A percentile compares a stretch with the other conserved stretches of the same genome.
Evolutionary conservation across 1,139 yeast genomes (phyloP).

Genomic region (Kurtzmaniella quercitrusa): DNA sequence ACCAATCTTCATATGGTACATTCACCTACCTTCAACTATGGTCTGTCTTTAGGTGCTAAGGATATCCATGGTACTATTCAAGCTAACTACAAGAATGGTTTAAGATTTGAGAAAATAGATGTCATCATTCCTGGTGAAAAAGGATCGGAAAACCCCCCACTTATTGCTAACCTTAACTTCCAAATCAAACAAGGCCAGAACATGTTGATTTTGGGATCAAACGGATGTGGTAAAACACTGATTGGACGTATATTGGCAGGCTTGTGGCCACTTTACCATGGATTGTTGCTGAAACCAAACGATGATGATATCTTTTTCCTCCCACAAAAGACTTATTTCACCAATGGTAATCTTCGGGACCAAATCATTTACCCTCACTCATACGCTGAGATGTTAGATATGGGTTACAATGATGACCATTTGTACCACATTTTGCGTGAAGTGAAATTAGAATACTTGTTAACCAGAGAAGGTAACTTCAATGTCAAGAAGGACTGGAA

Average conservation of each 20-base stretch:
- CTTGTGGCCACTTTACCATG: constrained; percentile 86
- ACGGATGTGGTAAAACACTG: constrained; percentile 88
- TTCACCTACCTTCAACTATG: constrained; percentile 63
- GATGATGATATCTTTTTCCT: constrained; percentile 69
- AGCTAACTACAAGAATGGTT: constrained; percentile 63
- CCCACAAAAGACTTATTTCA: constrained; percentile 79
- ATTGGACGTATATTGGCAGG: constrained; percentile 83
- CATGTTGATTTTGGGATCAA: constrained; percentile 76
- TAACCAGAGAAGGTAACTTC: constrained; percentile 60
- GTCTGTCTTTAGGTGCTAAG: constrained; percentile 46
- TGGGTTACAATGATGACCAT: constrained; percentile 69
- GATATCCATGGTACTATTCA: constrained; percentile 82
- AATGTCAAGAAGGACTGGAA: constrained; percentile 76
- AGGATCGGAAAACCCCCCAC: constrained; percentile 51
- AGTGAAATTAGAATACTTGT: constrained; percentile 77
- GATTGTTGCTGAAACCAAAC: constrained; percentile 76
- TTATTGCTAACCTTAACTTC: constrained; percentile 58
- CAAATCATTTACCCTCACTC: constrained; percentile 84
- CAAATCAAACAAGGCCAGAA: constrained; percentile 66
- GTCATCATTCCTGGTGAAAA: constrained; percentile 69
- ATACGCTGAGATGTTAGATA: constrained; percentile 70
- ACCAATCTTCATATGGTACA: constrained; percentile 80
- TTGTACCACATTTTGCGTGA: constrained; percentile 65
- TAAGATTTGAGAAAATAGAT: constrained; percentile 79
- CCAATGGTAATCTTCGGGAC: constrained; percentile 78